These are phyloP conservation scores for Ochromonadaceae sp. DNA, from an alignment of 352 stramenopile species.

Conservation along the genomic window DNA sequence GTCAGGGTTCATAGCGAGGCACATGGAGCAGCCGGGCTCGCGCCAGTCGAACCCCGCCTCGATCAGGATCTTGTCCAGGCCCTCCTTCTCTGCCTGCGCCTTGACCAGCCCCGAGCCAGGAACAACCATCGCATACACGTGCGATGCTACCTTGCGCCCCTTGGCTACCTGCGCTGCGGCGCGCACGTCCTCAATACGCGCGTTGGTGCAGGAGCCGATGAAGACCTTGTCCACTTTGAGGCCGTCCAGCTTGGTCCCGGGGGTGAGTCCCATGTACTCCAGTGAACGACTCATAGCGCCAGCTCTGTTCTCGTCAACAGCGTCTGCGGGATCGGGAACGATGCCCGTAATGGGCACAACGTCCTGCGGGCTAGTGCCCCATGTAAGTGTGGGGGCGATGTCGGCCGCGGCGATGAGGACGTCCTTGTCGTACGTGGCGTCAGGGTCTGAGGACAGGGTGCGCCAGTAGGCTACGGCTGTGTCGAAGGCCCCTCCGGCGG, in stretches of 20 bases:
- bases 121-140: conserved; percentile 55
- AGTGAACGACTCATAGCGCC: conserved; percentile 48
- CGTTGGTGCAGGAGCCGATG: conserved; percentile 67
- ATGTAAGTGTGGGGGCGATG: conserved; percentile 59
- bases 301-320: conserved; percentile 29
- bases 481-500: conserved; percentile 45
- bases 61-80: conserved; percentile 51
- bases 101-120: conserved; percentile 56
- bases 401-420: conserved; percentile 48
- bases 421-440: conserved; percentile 45
- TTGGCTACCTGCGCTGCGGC: conserved; percentile 54
- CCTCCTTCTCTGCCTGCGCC: conserved; percentile 50
- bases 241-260: conserved; percentile 41
- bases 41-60: conserved; percentile 58
- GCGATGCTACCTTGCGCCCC: conserved; percentile 46
- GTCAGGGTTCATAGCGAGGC: conserved; percentile 58
- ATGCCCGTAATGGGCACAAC: conserved; percentile 43
- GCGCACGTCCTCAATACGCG: conserved; percentile 63
- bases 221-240: conserved; percentile 59
- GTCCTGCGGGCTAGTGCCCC: conserved; percentile 57
- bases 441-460: conserved; percentile 41
- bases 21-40: conserved; percentile 60
- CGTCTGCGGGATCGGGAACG: conserved; percentile 38
- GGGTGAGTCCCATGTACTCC: conserved; percentile 57
- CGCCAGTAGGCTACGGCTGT: conserved; percentile 49